phyloP scores from a whole-genome alignment of 352 stramenopile genomes.

The Phytophthora vignae region DNA sequence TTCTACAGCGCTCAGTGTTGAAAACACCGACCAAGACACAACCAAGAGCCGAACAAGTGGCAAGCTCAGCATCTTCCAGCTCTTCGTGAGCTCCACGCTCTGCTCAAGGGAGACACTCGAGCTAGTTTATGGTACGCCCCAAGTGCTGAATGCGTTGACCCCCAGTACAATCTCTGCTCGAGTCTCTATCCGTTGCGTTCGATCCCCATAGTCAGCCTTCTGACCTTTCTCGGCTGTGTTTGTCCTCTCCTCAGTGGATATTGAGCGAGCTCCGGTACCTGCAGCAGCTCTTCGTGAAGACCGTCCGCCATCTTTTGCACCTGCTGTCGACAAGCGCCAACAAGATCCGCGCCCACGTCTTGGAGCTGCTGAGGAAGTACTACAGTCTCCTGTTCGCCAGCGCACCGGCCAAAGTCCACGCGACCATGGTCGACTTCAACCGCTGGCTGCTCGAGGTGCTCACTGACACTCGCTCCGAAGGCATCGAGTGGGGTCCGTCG shows the following conservation, averaged over 20 bases:
- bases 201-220: background rate
- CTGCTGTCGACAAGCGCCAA: slow-evolving; percentile 16
- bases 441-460: slow-evolving; percentile 42
- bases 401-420: slow-evolving; percentile 17
- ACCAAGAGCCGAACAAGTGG: slow-evolving; percentile 2
- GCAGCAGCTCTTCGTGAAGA: slow-evolving; percentile 32
- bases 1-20: slow-evolving; percentile 11
- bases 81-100: slow-evolving; percentile 9
- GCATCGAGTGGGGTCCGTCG: slow-evolving; percentile 28
- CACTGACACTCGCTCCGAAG: slow-evolving; percentile 23
- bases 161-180: background rate
- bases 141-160: background rate
- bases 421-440: slow-evolving; percentile 42
- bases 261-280: slow-evolving; percentile 27
- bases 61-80: background rate
- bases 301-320: slow-evolving; percentile 24
- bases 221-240: slow-evolving; percentile 23
- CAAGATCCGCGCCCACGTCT: slow-evolving; percentile 16
- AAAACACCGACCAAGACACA: slow-evolving; percentile 9
- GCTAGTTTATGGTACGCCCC: slow-evolving; percentile 31
- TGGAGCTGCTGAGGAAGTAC: slow-evolving; percentile 20
- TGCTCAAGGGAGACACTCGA: slow-evolving; percentile 9
- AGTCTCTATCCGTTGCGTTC: too few species aligned
- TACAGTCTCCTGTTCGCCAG: slow-evolving; percentile 27
- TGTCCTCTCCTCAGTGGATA: slow-evolving; percentile 18